phyloP scores from a whole-genome alignment of 2,329 filamentous ascomycete species.

The Fusarium praegraminearum region DNA sequence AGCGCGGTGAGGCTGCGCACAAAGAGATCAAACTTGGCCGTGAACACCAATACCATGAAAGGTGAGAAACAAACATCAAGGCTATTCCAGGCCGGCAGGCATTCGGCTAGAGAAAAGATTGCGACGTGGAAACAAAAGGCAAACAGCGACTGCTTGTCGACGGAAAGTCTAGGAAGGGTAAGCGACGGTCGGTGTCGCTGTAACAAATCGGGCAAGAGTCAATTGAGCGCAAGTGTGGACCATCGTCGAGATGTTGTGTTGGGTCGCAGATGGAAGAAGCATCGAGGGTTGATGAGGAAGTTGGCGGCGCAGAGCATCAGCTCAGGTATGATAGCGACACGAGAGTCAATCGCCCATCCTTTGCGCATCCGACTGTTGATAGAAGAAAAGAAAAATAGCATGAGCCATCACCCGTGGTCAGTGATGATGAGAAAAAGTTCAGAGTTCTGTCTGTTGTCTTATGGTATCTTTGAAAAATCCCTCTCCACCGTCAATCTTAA shows the following conservation, averaged over 20 bases:
- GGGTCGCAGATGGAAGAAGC: not conserved
- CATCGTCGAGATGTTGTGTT: not conserved
- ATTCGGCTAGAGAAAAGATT: not conserved
- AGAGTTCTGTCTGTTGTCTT: slow-evolving; percentile 8
- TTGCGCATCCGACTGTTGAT: not conserved
- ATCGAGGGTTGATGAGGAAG: not conserved
- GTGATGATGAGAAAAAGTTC: slow-evolving; percentile 4
- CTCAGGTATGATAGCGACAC: slow-evolving; percentile 1
- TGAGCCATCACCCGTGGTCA: not conserved
- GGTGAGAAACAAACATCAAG: not conserved
- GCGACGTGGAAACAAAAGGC: not conserved
- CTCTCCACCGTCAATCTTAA: slow-evolving; percentile 3
- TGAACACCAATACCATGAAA: not conserved
- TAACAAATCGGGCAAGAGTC: not conserved
- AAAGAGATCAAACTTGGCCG: not conserved
- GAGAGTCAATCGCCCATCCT: slow-evolving; percentile 2
- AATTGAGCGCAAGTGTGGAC: not conserved
- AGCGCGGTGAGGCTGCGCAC: not conserved
- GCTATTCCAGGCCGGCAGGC: not conserved
- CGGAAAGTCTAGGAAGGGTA: not conserved
- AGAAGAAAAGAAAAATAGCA: not conserved
- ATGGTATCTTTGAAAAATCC: slow-evolving; percentile 11
- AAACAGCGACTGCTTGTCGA: not conserved
- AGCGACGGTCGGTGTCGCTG: not conserved
- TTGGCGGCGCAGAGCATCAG: not conserved